Evolutionary conservation across 1,284 basidiomycete genomes (phyloP), one percentile per base, ranked within the genome.

Genomic region (Cryptococcus floricola): DNA sequence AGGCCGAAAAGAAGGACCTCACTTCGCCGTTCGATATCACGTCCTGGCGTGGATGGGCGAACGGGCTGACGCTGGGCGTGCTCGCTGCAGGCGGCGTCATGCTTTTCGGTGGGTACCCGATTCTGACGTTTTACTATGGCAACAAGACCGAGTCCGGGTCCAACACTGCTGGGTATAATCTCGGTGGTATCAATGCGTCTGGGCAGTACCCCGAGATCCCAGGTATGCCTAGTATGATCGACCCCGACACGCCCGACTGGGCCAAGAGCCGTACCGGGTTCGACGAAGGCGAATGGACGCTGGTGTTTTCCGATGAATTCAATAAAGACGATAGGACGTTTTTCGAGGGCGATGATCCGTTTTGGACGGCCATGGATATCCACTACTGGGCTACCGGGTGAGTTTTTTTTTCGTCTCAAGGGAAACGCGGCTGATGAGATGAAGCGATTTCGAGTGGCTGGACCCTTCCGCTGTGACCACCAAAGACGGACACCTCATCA

Each of bases 291-390:
- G 67, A 79, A 6, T 89, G 87, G 71, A 80, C 86, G 55, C 80
- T 94, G 9, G 84, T 91, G 4, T 93, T 69, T 71, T 88, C 87
- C 49, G 92, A 95, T 74, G 92, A 95, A 77, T 96, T 96, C 75
- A 85, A 94, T 53, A 78, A 78, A 16, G 81, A 83, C 5, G 84
- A 84, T 69, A 59, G 77, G 39, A 78, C 78, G 1, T 81, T 81
- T 56, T 80, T 74, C 61, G 68, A 76, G 16, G 79, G 79, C 18
- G 77, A 80, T 57, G 80, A 79, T 66, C 79, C 80, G 43, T 81
- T 77, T 42, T 80, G 73, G 71, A 73, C 76, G 50, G 78, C 74
- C 1, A 71, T 79, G 41, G 77, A 79, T 60, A 64, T 77, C 28
- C 80, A 82, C 70, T 82, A 82, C 67, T 82, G 46, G 46, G 19